Base-by-base conservation (phyloP, 768 basidiomycete species). In the Kwoniella bestiolae region DNA sequence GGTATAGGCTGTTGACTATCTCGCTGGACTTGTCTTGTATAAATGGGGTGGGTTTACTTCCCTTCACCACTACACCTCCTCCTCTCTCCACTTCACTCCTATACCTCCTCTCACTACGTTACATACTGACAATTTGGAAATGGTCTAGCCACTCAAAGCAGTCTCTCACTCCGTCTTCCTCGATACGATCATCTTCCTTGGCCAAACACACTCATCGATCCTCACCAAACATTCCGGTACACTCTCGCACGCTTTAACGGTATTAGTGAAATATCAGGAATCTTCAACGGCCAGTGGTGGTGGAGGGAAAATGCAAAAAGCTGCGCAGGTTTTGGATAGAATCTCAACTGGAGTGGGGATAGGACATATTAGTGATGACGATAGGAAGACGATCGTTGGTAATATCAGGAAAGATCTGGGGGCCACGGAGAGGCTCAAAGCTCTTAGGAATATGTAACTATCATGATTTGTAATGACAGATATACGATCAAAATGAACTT, bases 121-220 rank as follows among this genome's bases (percentile, higher is more conserved):
- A n/a, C n/a, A 41, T 56, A 32, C 1, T 32, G n/a, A 21, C 50
- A 31, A 25, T 6, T 9, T 8, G 21, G 1, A 14, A 8, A 49
- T 26, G 32, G n/a, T 28, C 3, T 38, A 77, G 75, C 71, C 75
- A 12, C 56, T 77, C 4, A 51, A 64, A 49, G 67, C 72, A 2
- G 63, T 72, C 3, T 47, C 66, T 0, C 76, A 75, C 45, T 69
- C 73, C 1, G 61, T 69, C 21, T 73, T 75, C 62, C 69, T 73
- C 50, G 73, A 77, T 29, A 60, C 63, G 8, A 49, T 74, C 21
- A 38, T 72, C 14, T 77, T 71, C 64, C 63, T 74, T 3, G 59
- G 57, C n/a, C 23, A 46, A 6, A 50, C 38, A 12, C 60, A 62
- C 14, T 66, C 71, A 8, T 25, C 66, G 3, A 38, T 74, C 18